Evolutionary conservation across 768 basidiomycete genomes (phyloP), one percentile per base, ranked within the genome.

Genomic region (Amylocystis lapponica): DNA sequence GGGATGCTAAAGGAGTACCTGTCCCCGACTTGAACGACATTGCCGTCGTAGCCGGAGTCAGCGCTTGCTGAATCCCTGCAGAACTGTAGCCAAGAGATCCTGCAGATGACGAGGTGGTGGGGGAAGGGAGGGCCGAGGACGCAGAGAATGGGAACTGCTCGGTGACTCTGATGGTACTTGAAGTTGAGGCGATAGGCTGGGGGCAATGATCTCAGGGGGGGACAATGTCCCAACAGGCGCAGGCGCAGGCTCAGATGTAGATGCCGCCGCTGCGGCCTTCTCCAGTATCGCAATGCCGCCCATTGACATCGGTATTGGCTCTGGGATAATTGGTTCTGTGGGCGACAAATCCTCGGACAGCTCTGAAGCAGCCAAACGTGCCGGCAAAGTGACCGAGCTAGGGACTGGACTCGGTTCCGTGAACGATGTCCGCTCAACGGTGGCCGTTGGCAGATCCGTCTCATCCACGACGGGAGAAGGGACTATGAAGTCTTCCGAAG

Each of bases 401-500:
- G 23, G 33, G 6, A 39, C 33, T 1, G 48, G 29, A 20, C 26
- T 42, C 5, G 30, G 34, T 1, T 46, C 47, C 11, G 59, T 53
- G 44, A 65, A 63, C 2, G 55, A 50, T 2, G 48, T 32, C 27
- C 51, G 53, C 10, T 45, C 37, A 3, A 50, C 52, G 20, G 60
- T 63, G 13, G 63, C 64, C 3, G 64, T 65, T 1, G 51, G 48
- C 14, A 56, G 33, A 12, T 54, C 57, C 3, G 53, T 43, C 21
- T 61, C 57, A 19, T 47, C 48, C 3, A 20, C 35, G 4, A 42
- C 52, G 3, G 60, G 61, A 16, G 55, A 59, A 16, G 61, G 61
- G 1, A 66, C 62, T 20, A 66, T 56, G 47, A 55, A 66, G 10
- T 53, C 50, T 17, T 61, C 59, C 11, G 63, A 65, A 2, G 65